Percentiles rank a stretch among this genome's conserved stretches.
These are phyloP conservation scores for Diaporthe humulicola DNA, from an alignment of 2,329 filamentous ascomycete species.

Conservation along the genomic window DNA sequence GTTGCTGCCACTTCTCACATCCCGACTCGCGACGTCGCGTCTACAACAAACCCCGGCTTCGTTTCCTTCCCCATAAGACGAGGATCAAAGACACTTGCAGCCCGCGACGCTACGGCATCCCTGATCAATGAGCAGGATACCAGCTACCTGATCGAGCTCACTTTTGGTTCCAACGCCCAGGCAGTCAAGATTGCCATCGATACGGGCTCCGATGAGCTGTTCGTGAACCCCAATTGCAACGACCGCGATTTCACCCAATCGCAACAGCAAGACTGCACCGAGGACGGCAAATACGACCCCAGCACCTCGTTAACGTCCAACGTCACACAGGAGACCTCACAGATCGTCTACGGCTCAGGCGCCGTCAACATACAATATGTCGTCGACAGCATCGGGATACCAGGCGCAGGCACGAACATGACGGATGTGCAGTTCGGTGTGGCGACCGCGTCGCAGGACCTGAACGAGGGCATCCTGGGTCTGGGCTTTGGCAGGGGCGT, in stretches of 20 bases:
- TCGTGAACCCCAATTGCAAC: slow-evolving; percentile 71
- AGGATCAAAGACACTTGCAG: slow-evolving; percentile 33
- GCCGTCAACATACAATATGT: slow-evolving; percentile 57
- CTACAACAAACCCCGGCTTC: slow-evolving; percentile 34
- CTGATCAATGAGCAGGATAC: slow-evolving; percentile 39
- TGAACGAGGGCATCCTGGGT: slow-evolving; percentile 72
- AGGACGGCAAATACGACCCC: slow-evolving; percentile 56
- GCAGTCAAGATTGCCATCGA: slow-evolving; percentile 63
- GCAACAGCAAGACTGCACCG: slow-evolving; percentile 52
- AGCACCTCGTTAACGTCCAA: slow-evolving; percentile 51
- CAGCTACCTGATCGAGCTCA: slow-evolving; percentile 47
- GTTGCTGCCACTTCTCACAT: slow-evolving; percentile 10
- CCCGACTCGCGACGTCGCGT: slow-evolving; percentile 25
- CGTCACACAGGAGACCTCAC: slow-evolving; percentile 46
- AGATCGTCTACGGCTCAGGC: slow-evolving; percentile 61
- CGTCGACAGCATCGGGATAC: slow-evolving; percentile 52
- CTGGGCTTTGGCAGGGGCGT: slow-evolving; percentile 71
- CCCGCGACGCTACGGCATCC: slow-evolving; percentile 36
- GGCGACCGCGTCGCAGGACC: slow-evolving; percentile 59
- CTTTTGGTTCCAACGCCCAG: slow-evolving; percentile 64
- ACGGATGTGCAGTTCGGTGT: slow-evolving; percentile 70
- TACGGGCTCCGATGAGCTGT: slow-evolving; percentile 68
- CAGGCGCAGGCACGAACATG: slow-evolving; percentile 51
- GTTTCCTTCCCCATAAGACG: slow-evolving; percentile 40
- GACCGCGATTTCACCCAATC: slow-evolving; percentile 52